Percentiles rank a stretch among this genome's conserved stretches.
phyloP scores from a whole-genome alignment of 2,329 filamentous ascomycete species.

The Botrytis byssoidea region DNA sequence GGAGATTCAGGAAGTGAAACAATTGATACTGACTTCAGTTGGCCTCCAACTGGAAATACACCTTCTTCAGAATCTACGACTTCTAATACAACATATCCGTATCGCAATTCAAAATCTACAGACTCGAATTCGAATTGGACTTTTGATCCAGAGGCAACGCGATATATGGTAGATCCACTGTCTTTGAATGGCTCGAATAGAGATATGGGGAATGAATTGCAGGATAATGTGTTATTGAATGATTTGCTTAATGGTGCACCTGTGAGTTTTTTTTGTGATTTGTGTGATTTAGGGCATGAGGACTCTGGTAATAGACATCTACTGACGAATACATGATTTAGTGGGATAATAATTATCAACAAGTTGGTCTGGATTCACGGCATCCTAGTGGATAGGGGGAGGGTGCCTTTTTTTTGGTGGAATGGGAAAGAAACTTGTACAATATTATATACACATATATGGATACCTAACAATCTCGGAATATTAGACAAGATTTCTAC shows the following conservation, averaged over 20 bases:
- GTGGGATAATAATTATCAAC: background rate
- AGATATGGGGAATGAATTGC: background rate
- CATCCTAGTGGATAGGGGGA: background rate
- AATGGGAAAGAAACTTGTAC: background rate
- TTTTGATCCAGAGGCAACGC: background rate
- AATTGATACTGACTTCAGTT: constrained; percentile 16
- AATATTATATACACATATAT: background rate
- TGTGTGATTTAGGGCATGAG: background rate
- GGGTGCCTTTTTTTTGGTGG: background rate
- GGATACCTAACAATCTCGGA: background rate
- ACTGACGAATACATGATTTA: background rate
- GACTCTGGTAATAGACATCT: background rate
- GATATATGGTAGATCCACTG: background rate
- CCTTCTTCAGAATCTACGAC: constrained; percentile 21
- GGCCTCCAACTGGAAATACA: constrained; percentile 16
- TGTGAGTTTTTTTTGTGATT: background rate
- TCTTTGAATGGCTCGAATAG: background rate
- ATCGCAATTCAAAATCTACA: background rate
- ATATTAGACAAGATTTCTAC: background rate
- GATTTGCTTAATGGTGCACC: background rate
- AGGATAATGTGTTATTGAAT: constrained; percentile 1
- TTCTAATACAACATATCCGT: constrained; percentile 11
- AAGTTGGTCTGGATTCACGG: background rate
- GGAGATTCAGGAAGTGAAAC: constrained; percentile 4
- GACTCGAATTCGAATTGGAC: background rate